Percentiles rank a stretch among this genome's conserved stretches.
These are phyloP conservation scores for Lipomyces yamanashiensis DNA, from an alignment of 805 yeast species.

Conservation along the genomic window DNA sequence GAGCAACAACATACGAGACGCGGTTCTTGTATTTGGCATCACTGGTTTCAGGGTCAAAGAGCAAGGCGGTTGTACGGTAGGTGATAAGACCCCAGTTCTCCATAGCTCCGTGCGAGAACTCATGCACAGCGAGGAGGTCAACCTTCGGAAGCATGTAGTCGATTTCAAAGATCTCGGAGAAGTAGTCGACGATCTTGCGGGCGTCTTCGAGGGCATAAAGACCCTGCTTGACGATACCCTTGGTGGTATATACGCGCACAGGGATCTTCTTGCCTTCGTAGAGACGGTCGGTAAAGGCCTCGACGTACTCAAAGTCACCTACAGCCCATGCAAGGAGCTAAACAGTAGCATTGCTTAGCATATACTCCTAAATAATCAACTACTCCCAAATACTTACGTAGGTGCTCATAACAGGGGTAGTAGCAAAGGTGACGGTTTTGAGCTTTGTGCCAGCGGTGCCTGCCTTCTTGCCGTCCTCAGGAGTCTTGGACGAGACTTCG, in stretches of 20 bases:
- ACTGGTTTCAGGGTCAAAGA: slow-evolving; percentile 68
- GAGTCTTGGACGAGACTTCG: slow-evolving; percentile 70
- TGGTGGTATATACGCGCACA: slow-evolving; percentile 79
- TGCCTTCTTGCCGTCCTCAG: slow-evolving; percentile 49
- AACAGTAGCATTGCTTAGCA: not conserved
- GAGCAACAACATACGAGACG: slow-evolving; percentile 84
- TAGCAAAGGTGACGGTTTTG: slow-evolving; percentile 77
- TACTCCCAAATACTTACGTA: slow-evolving; percentile 46
- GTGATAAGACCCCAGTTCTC: slow-evolving; percentile 81
- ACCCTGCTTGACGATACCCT: slow-evolving; percentile 74
- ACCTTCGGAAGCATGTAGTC: slow-evolving; percentile 79
- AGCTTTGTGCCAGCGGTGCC: slow-evolving; percentile 68
- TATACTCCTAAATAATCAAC: not conserved
- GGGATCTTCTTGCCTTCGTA: slow-evolving; percentile 68
- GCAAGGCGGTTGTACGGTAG: slow-evolving; percentile 74
- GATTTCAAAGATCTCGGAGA: slow-evolving; percentile 66
- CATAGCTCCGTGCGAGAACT: slow-evolving; percentile 88
- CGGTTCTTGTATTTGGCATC: slow-evolving; percentile 67
- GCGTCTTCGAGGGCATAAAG: slow-evolving; percentile 74
- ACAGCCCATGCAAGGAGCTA: slow-evolving; percentile 75
- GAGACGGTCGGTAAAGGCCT: slow-evolving; percentile 49
- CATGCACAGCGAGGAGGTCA: slow-evolving; percentile 83
- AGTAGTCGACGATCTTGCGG: slow-evolving; percentile 73
- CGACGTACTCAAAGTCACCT: slow-evolving; percentile 78
- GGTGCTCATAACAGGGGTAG: slow-evolving; percentile 86